phyloP scores from a whole-genome alignment of 139 green algal species.

The Closterium sp. region DNA sequence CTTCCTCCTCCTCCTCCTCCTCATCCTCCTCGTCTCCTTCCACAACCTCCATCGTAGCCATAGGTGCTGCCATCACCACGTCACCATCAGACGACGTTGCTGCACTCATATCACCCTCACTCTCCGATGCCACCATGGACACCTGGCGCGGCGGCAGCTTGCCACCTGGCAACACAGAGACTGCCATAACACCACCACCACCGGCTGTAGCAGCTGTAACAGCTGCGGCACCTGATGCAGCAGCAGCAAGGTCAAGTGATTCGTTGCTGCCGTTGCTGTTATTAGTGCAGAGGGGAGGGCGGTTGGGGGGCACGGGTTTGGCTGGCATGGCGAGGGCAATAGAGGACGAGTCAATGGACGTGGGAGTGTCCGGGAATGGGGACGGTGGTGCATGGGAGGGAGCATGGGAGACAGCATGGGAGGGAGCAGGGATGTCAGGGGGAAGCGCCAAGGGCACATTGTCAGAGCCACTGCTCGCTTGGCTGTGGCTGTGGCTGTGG shows the following conservation, averaged over 20 bases:
- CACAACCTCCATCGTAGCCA: background rate
- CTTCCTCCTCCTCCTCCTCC: background rate
- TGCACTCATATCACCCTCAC: background rate
- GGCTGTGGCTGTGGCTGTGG: background rate
- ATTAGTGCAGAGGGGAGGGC: background rate
- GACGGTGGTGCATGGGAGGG: background rate
- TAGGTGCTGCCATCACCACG: background rate
- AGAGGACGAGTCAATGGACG: background rate
- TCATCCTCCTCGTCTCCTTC: background rate
- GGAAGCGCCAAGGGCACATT: background rate
- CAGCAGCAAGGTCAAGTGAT: background rate
- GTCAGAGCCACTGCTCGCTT: background rate
- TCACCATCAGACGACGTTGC: background rate
- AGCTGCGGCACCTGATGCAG: background rate
- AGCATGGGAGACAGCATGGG: background rate
- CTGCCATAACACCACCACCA: background rate
- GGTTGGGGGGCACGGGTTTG: background rate
- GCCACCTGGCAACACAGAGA: background rate
- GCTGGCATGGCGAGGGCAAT: background rate
- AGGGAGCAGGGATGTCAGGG: background rate
- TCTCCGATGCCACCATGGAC: background rate
- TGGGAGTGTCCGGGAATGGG: background rate
- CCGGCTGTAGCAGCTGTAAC: background rate
- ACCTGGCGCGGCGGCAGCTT: background rate
- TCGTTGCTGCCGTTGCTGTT: background rate